Base-by-base conservation (phyloP, 305 asterid species). In the Salvia sclarea region DNA sequence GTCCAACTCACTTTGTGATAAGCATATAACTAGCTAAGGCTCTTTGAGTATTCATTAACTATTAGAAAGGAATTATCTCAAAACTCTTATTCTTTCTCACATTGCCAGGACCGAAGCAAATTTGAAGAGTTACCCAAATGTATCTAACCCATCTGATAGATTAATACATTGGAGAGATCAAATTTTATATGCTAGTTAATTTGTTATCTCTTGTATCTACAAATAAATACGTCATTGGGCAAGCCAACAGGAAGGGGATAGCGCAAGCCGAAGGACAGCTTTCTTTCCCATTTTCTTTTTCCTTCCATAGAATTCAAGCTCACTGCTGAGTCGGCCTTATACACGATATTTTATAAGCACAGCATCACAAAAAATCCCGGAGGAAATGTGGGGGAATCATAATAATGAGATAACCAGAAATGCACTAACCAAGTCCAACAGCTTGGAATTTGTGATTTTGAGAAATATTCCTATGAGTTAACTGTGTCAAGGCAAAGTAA, bases 371-470 rank as follows among this genome's bases (percentile, higher is more conserved):
- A 70, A 40, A 14, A 11, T 24, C 25, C 10, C 43, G 11, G 8
- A 50, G 28, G 48, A 50, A 28, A 55, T 6, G 22, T 14, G 17
- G 47, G 47, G 38, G 28, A 60, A 33, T 44, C 43, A 28, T 38
- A 59, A 66, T 54, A 50, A 67, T 30, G 52, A 55, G 35, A 21
- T n/a, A 43, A 45, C 21, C n/a, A 57, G 70, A 49, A 55, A 40
- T 31, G 54, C 31, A 69, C 90, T 83, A 66, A 91, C 99, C 99
- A 24, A 95, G 96, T 74, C 98, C 98, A 75, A 92, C 97, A 67
- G 97, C 98, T 82, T 90, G 98, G 73, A 92, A 92, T 83, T 92
- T 92, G 71, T 90, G 98, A 72, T 91, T 94, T 80, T 91, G 99
- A 50, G 99, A 94, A 68, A 94, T 94, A 74, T 94, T 95, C 82